A percentile compares a stretch with the other conserved stretches of the same genome.
phyloP scores from a whole-genome alignment of 129 eudicot genomes.

The Silybum marianum region DNA sequence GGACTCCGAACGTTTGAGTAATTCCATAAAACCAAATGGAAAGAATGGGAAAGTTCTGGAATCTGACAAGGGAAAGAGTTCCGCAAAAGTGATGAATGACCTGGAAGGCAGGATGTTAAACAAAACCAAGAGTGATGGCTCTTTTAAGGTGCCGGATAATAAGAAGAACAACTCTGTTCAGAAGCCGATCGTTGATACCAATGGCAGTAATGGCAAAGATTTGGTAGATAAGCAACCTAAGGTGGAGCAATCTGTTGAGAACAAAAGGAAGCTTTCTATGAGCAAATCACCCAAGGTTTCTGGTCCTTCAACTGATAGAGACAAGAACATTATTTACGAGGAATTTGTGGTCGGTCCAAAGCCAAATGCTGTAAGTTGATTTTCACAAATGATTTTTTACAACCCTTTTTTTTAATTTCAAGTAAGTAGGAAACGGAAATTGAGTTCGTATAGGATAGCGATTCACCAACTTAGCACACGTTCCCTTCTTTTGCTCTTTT shows the following conservation, averaged over 20 bases:
- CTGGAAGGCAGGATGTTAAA: slow-evolving; percentile 29
- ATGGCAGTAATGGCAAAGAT: slow-evolving; percentile 28
- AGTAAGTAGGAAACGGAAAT: neutral
- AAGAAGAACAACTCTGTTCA: slow-evolving; percentile 9
- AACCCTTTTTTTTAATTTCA: neutral
- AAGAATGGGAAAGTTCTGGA: slow-evolving; percentile 20
- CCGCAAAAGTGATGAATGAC: slow-evolving; percentile 22
- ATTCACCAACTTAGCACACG: neutral
- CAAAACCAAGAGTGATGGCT: slow-evolving; percentile 40
- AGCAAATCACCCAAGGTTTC: slow-evolving; percentile 37
- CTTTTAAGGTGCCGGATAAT: slow-evolving; percentile 24
- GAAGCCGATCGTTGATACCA: slow-evolving; percentile 24
- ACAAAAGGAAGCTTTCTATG: slow-evolving; percentile 30
- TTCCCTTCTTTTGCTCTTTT: neutral
- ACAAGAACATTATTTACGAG: slow-evolving; percentile 27
- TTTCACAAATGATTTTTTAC: slow-evolving; percentile 4
- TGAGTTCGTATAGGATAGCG: neutral
- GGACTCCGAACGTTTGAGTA: slow-evolving; percentile 21
- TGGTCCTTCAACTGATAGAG: slow-evolving; percentile 16
- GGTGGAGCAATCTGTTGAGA: slow-evolving; percentile 33
- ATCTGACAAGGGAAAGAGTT: slow-evolving; percentile 21
- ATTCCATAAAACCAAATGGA: slow-evolving; percentile 23
- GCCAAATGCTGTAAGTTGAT: slow-evolving; percentile 66
- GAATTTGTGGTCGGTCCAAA: slow-evolving; percentile 45
- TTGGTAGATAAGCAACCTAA: slow-evolving; percentile 19